Percentiles rank a stretch among this genome's conserved stretches.
Evolutionary conservation across 352 stramenopile species (phyloP).

Genomic region (Pythium insidiosum): DNA sequence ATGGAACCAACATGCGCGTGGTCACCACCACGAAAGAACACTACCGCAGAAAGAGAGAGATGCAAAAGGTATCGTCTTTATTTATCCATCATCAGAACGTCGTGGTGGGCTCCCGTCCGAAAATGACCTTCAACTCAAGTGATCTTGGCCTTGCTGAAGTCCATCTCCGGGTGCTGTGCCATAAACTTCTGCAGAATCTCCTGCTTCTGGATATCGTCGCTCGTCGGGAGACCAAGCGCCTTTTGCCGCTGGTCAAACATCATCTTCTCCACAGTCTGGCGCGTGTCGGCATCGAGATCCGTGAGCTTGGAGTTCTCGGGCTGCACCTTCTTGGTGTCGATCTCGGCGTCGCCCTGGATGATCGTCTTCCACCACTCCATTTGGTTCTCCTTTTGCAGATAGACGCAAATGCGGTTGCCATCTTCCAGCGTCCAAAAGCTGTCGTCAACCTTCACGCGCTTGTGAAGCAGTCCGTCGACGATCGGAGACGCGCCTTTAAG

Average conservation of each 20-base stretch:
- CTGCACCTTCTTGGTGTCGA: constrained; percentile 98
- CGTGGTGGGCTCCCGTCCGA: too few species aligned
- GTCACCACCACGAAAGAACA: too few species aligned
- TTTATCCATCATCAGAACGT: too few species aligned
- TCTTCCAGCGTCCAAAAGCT: constrained; percentile 98
- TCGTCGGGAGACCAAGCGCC: constrained; percentile 93
- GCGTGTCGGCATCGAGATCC: constrained; percentile 97
- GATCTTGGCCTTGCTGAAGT: constrained; percentile 99
- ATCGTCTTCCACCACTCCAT: constrained; percentile 99
- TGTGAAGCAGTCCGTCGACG: constrained; percentile 90
- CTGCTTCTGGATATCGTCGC: constrained; percentile 97
- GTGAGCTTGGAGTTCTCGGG: constrained; percentile 98
- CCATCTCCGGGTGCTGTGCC: constrained; percentile 98
- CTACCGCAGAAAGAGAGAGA: too few species aligned
- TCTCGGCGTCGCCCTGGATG: constrained; percentile 91
- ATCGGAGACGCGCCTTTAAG: constrained; percentile 70
- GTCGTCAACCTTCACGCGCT: constrained; percentile 96
- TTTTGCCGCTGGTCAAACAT: constrained; percentile 99
- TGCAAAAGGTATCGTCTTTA: too few species aligned
- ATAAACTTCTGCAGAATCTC: constrained; percentile 99
- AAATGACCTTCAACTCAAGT: constrained; percentile 45
- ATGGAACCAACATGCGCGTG: too few species aligned
- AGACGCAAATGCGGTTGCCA: constrained; percentile 86
- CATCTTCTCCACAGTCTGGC: constrained; percentile 99
- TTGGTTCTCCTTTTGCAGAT: constrained; percentile 97